phyloP scores from a whole-genome alignment of 345 rosid species.

The Alliaria petiolata region DNA sequence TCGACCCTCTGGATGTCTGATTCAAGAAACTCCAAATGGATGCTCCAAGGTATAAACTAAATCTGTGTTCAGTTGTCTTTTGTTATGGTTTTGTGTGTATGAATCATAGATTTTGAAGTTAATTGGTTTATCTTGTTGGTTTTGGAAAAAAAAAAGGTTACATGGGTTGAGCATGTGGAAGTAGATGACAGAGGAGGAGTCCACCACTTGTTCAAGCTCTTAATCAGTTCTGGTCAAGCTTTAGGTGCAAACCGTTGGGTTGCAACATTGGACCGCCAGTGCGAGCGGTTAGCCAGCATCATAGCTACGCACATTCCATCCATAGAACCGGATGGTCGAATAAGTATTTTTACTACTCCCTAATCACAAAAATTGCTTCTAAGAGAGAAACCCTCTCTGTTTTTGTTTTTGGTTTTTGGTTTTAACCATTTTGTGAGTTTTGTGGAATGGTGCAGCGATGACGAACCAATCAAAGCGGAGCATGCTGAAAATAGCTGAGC shows the following conservation, averaged over 20 bases:
- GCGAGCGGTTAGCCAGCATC: conserved; percentile 75
- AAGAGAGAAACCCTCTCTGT: not conserved
- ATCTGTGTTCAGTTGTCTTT: not conserved
- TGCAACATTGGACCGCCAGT: conserved; percentile 69
- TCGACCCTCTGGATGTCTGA: conserved; percentile 87
- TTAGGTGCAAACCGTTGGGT: conserved; percentile 94
- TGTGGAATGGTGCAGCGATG: conserved; percentile 41
- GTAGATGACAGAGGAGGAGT: conserved; percentile 74
- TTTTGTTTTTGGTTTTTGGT: too few species aligned
- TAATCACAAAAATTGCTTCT: not conserved
- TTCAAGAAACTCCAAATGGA: conserved; percentile 78
- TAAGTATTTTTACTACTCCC: conserved; percentile 15
- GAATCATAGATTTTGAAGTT: not conserved
- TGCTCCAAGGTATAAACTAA: conserved; percentile 56
- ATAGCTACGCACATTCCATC: conserved; percentile 54
- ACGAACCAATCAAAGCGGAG: conserved; percentile 62
- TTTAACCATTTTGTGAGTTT: not conserved
- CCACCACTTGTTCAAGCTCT: conserved; percentile 55
- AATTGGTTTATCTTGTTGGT: not conserved
- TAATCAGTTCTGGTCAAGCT: conserved; percentile 62
- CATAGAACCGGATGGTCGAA: conserved; percentile 49
- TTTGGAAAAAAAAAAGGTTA: conserved; percentile 49
- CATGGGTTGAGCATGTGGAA: conserved; percentile 93
- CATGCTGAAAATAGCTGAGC: conserved; percentile 72
- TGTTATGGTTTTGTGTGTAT: not conserved